Evolutionary conservation across 2,329 filamentous ascomycete genomes (phyloP), one percentile per base, ranked within the genome.

Genomic region (Xylaria multiplex): DNA sequence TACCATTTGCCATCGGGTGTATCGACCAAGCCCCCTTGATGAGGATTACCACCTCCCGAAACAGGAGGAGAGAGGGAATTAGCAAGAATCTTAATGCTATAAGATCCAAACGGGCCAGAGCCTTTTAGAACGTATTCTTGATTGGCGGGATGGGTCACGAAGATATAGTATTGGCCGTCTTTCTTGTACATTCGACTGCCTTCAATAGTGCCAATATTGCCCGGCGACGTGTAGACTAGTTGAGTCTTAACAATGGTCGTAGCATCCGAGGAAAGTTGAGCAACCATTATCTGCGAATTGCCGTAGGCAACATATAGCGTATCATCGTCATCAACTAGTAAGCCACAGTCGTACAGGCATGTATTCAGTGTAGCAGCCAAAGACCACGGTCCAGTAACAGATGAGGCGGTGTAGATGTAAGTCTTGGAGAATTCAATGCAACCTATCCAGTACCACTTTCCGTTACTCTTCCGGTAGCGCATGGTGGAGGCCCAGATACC

Each of bases 221-320:
- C 24, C 1, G 59, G 63, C 3, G 63, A 43, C 4, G 50, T 49
- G 43, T 67, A 72, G 3, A 88, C 83, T 19, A 77, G 68, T 43
- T 71, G 65, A 3, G 63, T 65, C 27, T 64, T 64, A 11, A 64
- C 65, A 64, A 85, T 77, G 0, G 78, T 78, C 40, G 77, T 80
- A 9, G 83, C 81, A 65, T 88, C 83, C 0, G 75, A 65, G 11
- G 80, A 80, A 2, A 89, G 78, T 71, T 87, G 81, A 1, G 86
- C 82, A 0, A 89, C 81, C 6, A 67, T 76, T 59, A 88, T 80
- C 2, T 82, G 77, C 0, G 76, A 80, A 59, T 79, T 83, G 6
- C 86, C 86, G 70, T 86, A 87, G 0, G 81, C 84, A 0, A 89
- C 82, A 59, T 88, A 89, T 79, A 88, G 84, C 1, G 81, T 84